phyloP scores from a whole-genome alignment of 176 grass and related monocot species.

The Cenchrus fungigraminus region DNA sequence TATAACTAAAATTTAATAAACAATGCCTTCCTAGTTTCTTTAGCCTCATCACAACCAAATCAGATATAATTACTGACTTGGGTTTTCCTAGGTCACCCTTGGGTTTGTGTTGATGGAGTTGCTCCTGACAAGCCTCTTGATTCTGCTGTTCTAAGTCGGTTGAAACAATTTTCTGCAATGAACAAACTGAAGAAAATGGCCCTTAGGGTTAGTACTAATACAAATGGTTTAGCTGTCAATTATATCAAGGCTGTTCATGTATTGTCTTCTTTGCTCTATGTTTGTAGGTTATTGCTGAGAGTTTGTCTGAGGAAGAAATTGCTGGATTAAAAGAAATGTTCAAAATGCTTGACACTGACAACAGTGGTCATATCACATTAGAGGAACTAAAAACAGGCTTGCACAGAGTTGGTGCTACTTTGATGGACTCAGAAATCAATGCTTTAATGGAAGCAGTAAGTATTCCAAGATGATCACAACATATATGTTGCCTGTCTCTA shows the following conservation, averaged over 20 bases:
- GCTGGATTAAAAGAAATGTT: conserved; percentile 84
- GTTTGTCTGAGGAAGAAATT: conserved; percentile 83
- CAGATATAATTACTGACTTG: neutral
- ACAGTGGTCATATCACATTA: conserved; percentile 75
- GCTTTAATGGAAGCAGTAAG: conserved; percentile 83
- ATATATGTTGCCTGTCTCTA: neutral
- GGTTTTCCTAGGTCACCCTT: conserved; percentile 65
- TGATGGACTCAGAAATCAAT: conserved; percentile 74
- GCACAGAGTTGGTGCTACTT: conserved; percentile 68
- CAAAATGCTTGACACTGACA: conserved; percentile 81
- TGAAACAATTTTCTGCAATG: conserved; percentile 91
- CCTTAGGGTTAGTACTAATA: conserved; percentile 59
- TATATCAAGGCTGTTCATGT: conserved; percentile 1
- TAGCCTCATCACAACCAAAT: conserved; percentile 23
- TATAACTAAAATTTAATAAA: neutral
- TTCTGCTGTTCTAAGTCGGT: conserved; percentile 69
- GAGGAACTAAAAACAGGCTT: conserved; percentile 75
- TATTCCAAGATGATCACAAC: conserved; percentile 9
- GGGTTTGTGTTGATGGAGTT: conserved; percentile 77
- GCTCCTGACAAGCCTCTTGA: conserved; percentile 88
- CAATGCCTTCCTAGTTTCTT: neutral
- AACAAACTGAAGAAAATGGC: conserved; percentile 89
- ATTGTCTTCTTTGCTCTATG: neutral
- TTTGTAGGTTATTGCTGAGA: conserved; percentile 76
- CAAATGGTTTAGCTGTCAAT: neutral